These are phyloP conservation scores for Polygonum aviculare DNA, from an alignment of 148 eudicot genomes.

Conservation along the genomic window DNA sequence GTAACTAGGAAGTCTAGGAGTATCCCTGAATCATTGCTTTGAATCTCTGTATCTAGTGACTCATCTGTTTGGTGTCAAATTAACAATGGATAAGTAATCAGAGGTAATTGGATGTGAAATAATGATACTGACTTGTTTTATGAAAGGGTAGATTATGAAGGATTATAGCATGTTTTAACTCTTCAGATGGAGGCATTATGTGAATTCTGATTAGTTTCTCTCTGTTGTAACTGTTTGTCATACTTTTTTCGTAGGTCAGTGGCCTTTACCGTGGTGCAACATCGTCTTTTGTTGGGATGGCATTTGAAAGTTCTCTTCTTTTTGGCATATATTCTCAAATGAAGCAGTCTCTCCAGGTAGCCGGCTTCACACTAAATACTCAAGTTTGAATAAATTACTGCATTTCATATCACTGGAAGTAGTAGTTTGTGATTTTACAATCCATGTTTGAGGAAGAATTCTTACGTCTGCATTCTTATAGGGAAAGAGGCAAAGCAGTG, in stretches of 20 bases:
- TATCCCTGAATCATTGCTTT: not conserved
- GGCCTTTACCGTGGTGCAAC: conserved; percentile 96
- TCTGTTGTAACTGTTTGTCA: not conserved
- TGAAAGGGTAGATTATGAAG: not conserved
- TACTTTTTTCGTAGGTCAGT: conserved; percentile 48
- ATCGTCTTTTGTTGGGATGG: conserved; percentile 83
- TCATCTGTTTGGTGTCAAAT: not conserved
- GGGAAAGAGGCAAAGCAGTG: conserved; percentile 48
- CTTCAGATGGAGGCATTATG: not conserved
- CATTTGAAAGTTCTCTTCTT: conserved; percentile 84
- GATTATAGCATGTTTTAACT: not conserved
- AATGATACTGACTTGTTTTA: not conserved
- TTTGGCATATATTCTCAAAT: conserved; percentile 88
- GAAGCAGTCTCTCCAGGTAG: conserved; percentile 69
- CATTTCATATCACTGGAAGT: not conserved
- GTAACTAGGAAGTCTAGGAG: not conserved
- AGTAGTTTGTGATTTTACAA: not conserved
- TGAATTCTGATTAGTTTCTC: not conserved
- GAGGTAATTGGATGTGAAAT: not conserved
- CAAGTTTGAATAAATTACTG: not conserved
- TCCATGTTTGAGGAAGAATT: not conserved
- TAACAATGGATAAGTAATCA: not conserved
- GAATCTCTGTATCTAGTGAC: not conserved
- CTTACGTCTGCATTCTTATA: conserved; percentile 14
- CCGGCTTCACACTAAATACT: not conserved